A percentile compares a stretch with the other conserved stretches of the same genome.
Conservation (phyloP, 495 filamentous ascomycete genomes). For the Penicillium coffeae region DNA sequence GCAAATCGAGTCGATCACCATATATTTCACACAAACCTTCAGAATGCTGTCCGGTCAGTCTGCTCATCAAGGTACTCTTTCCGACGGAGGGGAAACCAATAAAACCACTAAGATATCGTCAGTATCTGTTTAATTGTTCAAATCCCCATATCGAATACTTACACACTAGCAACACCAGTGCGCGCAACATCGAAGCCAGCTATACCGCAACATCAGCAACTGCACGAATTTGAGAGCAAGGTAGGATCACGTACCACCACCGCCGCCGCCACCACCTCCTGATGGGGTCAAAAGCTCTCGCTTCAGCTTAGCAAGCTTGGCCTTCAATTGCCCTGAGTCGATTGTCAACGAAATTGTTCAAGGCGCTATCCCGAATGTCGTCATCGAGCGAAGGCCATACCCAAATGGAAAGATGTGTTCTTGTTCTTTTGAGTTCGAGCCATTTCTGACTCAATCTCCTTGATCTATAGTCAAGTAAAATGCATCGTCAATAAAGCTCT, state of each 20-base stretch:
- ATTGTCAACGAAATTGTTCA: slow-evolving; percentile 26
- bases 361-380: neutral
- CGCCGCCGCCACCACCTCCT: slow-evolving; percentile 74
- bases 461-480: slow-evolving; percentile 63
- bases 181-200: slow-evolving; percentile 97
- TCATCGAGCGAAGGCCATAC: slow-evolving; percentile 32
- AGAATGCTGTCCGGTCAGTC: slow-evolving; percentile 91
- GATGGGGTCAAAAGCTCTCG: slow-evolving; percentile 87
- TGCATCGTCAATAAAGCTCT: slow-evolving; percentile 29
- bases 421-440: slow-evolving; percentile 98
- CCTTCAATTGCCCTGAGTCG: slow-evolving; percentile 80
- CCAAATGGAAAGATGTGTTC: slow-evolving; percentile 81
- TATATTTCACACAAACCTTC: slow-evolving; percentile 54
- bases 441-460: slow-evolving; percentile 97
- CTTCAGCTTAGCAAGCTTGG: slow-evolving; percentile 97
- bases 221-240: neutral
- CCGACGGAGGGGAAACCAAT: slow-evolving; percentile 93
- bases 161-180: slow-evolving; percentile 94
- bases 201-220: slow-evolving; percentile 33
- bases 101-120: slow-evolving; percentile 36
- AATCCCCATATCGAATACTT: slow-evolving; percentile 39
- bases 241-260: slow-evolving; percentile 52
- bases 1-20: neutral
- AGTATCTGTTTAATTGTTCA: neutral
- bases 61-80: slow-evolving; percentile 95